Evolutionary conservation across 495 filamentous ascomycete species (phyloP), one percentile per base, ranked within the genome.

Genomic region (Penicillium dipodomyicola): DNA sequence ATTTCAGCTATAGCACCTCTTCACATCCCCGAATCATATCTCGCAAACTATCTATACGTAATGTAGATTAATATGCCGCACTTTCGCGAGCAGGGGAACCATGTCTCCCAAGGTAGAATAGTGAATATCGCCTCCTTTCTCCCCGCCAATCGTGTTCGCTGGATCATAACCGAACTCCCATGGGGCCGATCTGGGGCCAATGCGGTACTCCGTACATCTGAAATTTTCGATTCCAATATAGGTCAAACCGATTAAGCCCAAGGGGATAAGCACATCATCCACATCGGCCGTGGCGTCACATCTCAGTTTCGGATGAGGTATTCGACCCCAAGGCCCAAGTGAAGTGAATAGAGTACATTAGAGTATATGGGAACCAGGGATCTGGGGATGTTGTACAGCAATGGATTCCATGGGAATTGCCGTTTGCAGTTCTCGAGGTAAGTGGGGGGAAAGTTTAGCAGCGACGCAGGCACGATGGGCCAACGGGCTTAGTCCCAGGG

Each of bases 391-490:
- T 25, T 33, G 25, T 42, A 52, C 39, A 17, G 27, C 50, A 41
- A 14, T 33, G 17, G 20, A 1, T 22, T 33, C 30, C 30, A 33
- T 50, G n/a, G 45, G 15, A 25, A 3, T 40, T 45, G 8, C 52
- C 42, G 52, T 54, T 54, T 54, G 52, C 52, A 33, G 39, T 22
- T 37, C 29, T 48, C 27, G 45, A 48, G 45, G n/a, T 12, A 20
- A 39, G 41, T 20, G 32, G 12, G 29, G 42, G 42, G 41, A 29
- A 35, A 47, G 22, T 27, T 54, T 54, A 33, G 35, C 19, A 27
- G 35, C 35, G 42, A 54, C 42, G 52, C 52, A 54, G 52, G 52
- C 52, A 54, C 52, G 23, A 39, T 42, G 39, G 30, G 19, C 49
- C 33, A 20, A 48, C 49, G 52, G 52, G 52, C 32, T 54, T 29